Conservation (phyloP, 768 basidiomycete genomes). For the Rhodotorula graminis region DNA sequence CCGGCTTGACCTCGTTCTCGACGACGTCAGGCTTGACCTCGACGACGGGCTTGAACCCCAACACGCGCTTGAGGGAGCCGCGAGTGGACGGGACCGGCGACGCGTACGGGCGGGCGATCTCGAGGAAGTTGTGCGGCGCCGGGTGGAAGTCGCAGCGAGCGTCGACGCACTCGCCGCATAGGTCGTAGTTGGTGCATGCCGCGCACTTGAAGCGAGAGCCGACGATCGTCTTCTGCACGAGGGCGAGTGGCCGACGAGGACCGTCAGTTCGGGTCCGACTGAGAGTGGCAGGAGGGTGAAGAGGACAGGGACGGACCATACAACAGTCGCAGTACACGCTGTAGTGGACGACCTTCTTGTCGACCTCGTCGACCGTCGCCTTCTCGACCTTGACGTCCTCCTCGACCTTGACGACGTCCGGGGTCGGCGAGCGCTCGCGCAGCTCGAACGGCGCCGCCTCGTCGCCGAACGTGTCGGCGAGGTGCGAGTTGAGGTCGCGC, state of each 20-base stretch:
- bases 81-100: not conserved
- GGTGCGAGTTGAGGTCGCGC: slow-evolving; percentile 31
- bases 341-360: not conserved
- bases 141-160: slow-evolving; percentile 18
- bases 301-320: not conserved
- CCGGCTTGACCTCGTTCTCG: not conserved
- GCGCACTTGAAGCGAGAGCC: slow-evolving; percentile 71
- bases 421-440: not conserved
- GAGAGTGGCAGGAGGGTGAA: no score
- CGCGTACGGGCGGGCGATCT: slow-evolving; percentile 16
- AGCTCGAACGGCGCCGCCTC: slow-evolving; percentile 19
- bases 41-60: not conserved
- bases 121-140: slow-evolving; percentile 13
- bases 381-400: not conserved
- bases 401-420: not conserved
- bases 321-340: slow-evolving; percentile 36
- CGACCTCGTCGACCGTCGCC: not conserved
- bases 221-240: slow-evolving; percentile 50
- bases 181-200: slow-evolving; percentile 32
- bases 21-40: not conserved
- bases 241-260: slow-evolving; percentile 1
- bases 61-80: not conserved
- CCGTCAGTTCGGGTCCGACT: no score
- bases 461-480: slow-evolving; percentile 37
- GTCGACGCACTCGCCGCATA: slow-evolving; percentile 30